Evolutionary conservation across 768 basidiomycete species (phyloP), one percentile per base, ranked within the genome.

Genomic region (Multifurca ochricompacta): DNA sequence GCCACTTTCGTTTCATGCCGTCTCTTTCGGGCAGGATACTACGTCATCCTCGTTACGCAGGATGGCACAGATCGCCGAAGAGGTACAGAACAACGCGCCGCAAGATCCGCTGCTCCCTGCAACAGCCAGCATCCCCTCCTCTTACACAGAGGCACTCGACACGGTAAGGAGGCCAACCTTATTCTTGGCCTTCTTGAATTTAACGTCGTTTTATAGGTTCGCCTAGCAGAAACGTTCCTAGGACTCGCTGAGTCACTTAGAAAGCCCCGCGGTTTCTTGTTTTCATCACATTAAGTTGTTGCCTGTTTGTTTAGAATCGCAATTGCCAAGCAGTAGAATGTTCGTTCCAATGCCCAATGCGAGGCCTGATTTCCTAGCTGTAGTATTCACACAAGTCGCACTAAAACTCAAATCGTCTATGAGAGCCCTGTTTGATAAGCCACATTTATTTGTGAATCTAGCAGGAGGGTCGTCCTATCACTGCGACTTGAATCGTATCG

Each of bases 171-270:
- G n/a, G 8, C 0, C 9, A 8, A 11, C 6, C 3, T 1, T 21
- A n/a, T 14, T 27, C 1, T 6, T 30, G 6, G 9, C 5, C 13
- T 9, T 27, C 18, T 18, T 5, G 16, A 2, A 25, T n/a, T 39
- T 56, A 30, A 45, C 6, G 5, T 10, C 6, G n/a, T 9, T 47
- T 13, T n/a, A 39, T 56, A 82, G 80, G 69, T 82, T 13, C 74
- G 73, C 56, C 69, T 82, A 4, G 76, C 79, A 0, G 70, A 81
- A 60, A 78, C 81, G 0, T 82, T 83, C 72, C 63, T 82, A 18
- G 76, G 76, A 27, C 72, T 83, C 47, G 79, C 80, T 1, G 77
- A 80, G 52, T 80, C 81, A 0, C 63, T 83, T 65, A 70, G 72
- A 59, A 83, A 77, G 59, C 77, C 80, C 3, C 68, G 81, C 58